Conservation (phyloP, 2,329 filamentous ascomycete genomes). For the Claviceps cyperi region DNA sequence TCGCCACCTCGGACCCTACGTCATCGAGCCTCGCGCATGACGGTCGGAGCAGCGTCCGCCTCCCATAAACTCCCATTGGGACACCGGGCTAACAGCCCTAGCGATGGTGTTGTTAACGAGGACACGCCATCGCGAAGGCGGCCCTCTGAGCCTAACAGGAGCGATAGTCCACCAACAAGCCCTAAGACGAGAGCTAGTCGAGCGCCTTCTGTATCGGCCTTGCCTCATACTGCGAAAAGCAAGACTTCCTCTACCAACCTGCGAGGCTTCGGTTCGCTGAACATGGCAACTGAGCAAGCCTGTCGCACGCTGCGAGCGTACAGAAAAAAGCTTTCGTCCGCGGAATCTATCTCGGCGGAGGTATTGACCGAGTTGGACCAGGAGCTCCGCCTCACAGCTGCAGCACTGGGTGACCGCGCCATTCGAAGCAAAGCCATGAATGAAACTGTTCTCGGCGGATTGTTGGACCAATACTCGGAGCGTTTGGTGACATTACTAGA, state of each 20-base stretch:
- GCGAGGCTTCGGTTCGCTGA: constrained; percentile 40
- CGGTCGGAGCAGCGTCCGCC: constrained; percentile 21
- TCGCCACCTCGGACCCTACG: constrained; percentile 41
- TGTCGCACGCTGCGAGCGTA: constrained; percentile 48
- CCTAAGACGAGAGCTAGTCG: constrained; percentile 32
- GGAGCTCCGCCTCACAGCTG: constrained; percentile 47
- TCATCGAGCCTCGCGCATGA: constrained; percentile 39
- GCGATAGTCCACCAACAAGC: constrained; percentile 34
- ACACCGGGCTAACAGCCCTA: constrained; percentile 26
- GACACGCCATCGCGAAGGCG: constrained; percentile 34
- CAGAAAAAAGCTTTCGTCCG: constrained; percentile 45
- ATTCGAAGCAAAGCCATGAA: constrained; percentile 40
- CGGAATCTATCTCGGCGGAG: constrained; percentile 41
- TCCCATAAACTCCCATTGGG: constrained; percentile 25
- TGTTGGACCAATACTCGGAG: constrained; percentile 65
- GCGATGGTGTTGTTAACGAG: constrained; percentile 25
- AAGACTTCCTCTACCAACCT: constrained; percentile 33
- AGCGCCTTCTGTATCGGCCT: constrained; percentile 39
- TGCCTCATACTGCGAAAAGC: constrained; percentile 31
- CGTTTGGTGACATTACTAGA: constrained; percentile 57
- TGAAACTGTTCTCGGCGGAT: constrained; percentile 43
- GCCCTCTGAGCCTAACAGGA: constrained; percentile 28
- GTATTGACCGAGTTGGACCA: constrained; percentile 48
- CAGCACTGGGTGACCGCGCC: constrained; percentile 43
- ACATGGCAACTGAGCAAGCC: constrained; percentile 49